A percentile compares a stretch with the other conserved stretches of the same genome.
Evolutionary conservation across 2,329 filamentous ascomycete species (phyloP).

Genomic region (Penicillium brevicompactum): DNA sequence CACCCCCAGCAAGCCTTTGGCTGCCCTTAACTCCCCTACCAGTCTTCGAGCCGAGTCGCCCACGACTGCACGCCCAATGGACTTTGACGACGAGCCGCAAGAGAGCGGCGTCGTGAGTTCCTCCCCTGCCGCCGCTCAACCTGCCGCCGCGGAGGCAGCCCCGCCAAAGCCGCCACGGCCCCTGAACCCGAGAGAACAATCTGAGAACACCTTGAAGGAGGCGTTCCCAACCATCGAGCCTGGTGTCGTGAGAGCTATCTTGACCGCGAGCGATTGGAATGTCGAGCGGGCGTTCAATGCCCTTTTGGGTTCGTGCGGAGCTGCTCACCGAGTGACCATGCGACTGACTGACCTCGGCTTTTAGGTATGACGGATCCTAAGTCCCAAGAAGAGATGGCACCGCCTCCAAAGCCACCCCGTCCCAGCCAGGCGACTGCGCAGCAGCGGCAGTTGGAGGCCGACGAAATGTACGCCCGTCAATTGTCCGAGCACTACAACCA

Average conservation of each 20-base stretch:
- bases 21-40: conserved; percentile 26
- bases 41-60: conserved; percentile 52
- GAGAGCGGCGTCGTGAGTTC: conserved; percentile 39
- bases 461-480: conserved; percentile 89
- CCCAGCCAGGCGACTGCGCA: conserved; percentile 63
- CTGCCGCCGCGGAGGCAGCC: conserved; percentile 40
- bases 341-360: conserved; percentile 11
- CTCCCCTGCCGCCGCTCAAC: conserved; percentile 29
- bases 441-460: conserved; percentile 81
- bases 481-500: conserved; percentile 85
- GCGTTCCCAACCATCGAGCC: conserved; percentile 85
- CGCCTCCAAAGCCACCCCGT: conserved; percentile 80
- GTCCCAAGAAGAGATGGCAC: conserved; percentile 61
- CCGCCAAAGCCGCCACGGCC: conserved; percentile 87
- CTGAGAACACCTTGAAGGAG: conserved; percentile 84
- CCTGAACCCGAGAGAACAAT: conserved; percentile 77
- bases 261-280: conserved; percentile 80
- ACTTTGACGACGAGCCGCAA: conserved; percentile 60
- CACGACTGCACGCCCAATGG: conserved; percentile 58
- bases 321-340: background rate
- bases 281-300: conserved; percentile 96
- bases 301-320: conserved; percentile 66
- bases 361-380: conserved; percentile 79
- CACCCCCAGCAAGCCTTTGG: conserved; percentile 39
- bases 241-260: conserved; percentile 80